A percentile compares a stretch with the other conserved stretches of the same genome.
phyloP scores from a whole-genome alignment of 306 rosid genomes.

The Hylodesmum podocarpum region DNA sequence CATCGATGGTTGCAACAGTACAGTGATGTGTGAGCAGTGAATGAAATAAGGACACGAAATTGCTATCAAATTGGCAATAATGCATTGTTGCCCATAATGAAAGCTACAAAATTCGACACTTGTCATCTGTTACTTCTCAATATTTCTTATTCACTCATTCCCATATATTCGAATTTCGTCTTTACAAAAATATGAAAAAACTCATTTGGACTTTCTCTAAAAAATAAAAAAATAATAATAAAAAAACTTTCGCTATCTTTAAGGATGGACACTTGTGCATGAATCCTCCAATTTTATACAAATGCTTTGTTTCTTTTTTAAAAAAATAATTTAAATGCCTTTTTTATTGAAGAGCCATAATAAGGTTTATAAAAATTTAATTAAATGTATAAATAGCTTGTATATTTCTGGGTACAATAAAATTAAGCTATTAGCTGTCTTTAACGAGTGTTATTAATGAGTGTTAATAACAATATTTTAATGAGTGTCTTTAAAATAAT shows the following conservation, averaged over 20 bases:
- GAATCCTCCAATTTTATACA: neutral
- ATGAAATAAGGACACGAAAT: neutral
- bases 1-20: neutral
- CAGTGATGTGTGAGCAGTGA: neutral
- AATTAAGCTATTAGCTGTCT: too few relatives aligned
- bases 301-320: neutral
- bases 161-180: neutral
- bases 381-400: neutral
- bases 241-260: neutral
- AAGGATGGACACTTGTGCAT: neutral
- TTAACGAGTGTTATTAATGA: too few relatives aligned
- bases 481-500: too few relatives aligned
- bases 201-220: neutral
- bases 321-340: too few relatives aligned
- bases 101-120: neutral
- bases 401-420: too few relatives aligned
- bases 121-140: neutral
- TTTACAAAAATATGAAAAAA: neutral
- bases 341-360: neutral
- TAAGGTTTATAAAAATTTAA: neutral
- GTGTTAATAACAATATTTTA: too few relatives aligned
- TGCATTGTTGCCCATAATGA: conserved; percentile 15
- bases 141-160: too few relatives aligned
- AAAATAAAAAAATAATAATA: neutral
- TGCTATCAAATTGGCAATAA: conserved; percentile 12